A percentile compares a stretch with the other conserved stretches of the same genome.
These are phyloP conservation scores for Penicillium aurantiogriseum DNA, from an alignment of 2,329 filamentous ascomycete genomes.

Conservation along the genomic window DNA sequence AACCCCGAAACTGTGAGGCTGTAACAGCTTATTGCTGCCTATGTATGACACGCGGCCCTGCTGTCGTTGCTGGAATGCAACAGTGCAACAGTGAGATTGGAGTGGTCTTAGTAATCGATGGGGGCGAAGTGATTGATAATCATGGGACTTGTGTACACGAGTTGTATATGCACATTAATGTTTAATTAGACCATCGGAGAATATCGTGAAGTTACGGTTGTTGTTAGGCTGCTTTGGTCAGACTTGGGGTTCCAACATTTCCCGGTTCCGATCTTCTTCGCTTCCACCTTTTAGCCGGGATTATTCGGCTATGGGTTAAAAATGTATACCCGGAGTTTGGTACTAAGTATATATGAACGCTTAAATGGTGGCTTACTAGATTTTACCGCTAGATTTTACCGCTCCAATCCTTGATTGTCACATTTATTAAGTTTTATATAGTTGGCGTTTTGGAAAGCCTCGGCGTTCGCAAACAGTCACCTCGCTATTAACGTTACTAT, in stretches of 20 bases:
- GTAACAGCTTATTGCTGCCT: constrained; percentile 6
- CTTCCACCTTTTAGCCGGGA: background rate
- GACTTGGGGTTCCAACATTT: too few relatives aligned
- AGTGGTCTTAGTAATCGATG: background rate
- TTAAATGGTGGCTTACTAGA: background rate
- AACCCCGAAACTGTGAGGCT: constrained; percentile 2
- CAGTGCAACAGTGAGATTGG: background rate
- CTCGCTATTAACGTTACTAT: background rate
- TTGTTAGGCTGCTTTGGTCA: background rate
- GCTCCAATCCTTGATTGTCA: background rate
- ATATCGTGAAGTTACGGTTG: background rate
- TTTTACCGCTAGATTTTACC: background rate
- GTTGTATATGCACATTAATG: background rate
- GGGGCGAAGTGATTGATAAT: background rate
- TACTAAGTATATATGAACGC: background rate
- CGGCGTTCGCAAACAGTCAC: too few relatives aligned
- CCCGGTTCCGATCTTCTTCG: too few relatives aligned
- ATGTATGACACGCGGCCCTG: background rate
- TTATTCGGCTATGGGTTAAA: background rate
- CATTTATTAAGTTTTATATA: background rate
- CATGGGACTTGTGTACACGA: background rate
- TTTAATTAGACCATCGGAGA: background rate
- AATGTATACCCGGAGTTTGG: background rate
- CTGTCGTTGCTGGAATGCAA: background rate
- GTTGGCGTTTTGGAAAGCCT: background rate